Conservation (phyloP, 495 filamentous ascomycete genomes). For the Daldinia caldariorum region DNA sequence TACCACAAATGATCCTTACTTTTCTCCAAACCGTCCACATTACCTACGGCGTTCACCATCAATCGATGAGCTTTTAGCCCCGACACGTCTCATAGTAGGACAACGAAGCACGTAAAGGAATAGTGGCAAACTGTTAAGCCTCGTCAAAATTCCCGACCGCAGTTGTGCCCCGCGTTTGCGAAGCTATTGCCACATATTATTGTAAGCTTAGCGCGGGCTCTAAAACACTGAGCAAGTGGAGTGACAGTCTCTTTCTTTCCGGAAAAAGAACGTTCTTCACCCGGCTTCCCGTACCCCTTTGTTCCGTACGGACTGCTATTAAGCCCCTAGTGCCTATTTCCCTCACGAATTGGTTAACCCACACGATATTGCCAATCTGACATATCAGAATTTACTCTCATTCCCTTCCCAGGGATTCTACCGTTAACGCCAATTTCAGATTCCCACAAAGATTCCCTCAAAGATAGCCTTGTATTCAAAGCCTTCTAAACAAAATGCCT, state of each 20-base stretch:
- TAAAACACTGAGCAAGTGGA: constrained; percentile 7
- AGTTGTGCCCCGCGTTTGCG: not conserved
- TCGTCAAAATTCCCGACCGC: not conserved
- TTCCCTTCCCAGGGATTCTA: not conserved
- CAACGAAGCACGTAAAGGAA: not conserved
- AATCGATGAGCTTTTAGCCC: constrained; percentile 9
- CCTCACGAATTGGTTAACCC: constrained; percentile 1
- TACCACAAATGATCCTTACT: constrained; percentile 30
- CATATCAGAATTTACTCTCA: not conserved
- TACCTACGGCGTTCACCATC: constrained; percentile 1
- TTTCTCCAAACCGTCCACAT: not conserved
- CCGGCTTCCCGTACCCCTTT: constrained; percentile 19
- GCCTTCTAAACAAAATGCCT: constrained; percentile 62
- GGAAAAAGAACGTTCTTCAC: constrained; percentile 26
- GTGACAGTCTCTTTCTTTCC: constrained; percentile 16
- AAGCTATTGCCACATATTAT: not conserved
- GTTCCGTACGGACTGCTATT: constrained; percentile 13
- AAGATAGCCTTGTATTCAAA: constrained; percentile 3
- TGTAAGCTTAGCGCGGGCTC: not conserved
- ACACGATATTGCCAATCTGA: constrained; percentile 3
- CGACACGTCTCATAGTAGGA: not conserved
- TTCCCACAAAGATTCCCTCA: too few relatives aligned
- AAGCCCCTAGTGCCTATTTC: not conserved
- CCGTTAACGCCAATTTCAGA: not conserved
- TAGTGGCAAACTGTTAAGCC: not conserved